Conservation (phyloP, 805 yeast genomes). For the Lipomyces sp. region DNA sequence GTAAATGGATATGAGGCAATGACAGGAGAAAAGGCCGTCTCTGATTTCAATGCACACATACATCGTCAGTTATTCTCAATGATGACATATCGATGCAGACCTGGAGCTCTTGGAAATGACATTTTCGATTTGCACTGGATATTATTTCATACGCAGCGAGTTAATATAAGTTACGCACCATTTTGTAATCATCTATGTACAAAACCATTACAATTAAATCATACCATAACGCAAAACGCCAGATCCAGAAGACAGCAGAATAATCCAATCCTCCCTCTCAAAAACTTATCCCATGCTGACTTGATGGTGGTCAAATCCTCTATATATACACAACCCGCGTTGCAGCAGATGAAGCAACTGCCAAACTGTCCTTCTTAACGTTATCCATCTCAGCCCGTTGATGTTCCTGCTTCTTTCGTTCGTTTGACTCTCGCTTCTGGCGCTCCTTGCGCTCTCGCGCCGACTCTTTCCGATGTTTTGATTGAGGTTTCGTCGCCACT, state of each 20-base stretch:
- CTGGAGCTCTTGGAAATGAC: no score
- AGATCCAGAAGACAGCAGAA: not conserved
- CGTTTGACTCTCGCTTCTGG: slow-evolving; percentile 35
- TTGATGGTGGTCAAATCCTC: not conserved
- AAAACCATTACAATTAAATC: not conserved
- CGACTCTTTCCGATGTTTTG: slow-evolving; percentile 23
- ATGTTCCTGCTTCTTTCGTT: slow-evolving; percentile 21
- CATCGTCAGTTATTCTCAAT: no score
- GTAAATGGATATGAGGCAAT: no score
- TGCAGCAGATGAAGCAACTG: not conserved
- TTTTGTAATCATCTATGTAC: not conserved
- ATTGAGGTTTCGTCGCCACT: slow-evolving; percentile 7
- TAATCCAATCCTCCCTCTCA: slow-evolving; percentile 1
- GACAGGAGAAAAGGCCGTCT: no score
- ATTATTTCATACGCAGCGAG: no score
- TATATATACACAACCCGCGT: slow-evolving; percentile 2
- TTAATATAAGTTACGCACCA: not conserved
- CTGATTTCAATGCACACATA: no score
- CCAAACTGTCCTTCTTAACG: not conserved
- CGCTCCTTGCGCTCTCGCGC: slow-evolving; percentile 37
- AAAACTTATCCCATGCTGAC: not conserved
- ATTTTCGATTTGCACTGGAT: no score
- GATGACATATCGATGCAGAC: no score
- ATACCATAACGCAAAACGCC: not conserved
- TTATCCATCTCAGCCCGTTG: slow-evolving; percentile 3